Conservation (phyloP, 495 filamentous ascomycete genomes). For the Podospora comata region DNA sequence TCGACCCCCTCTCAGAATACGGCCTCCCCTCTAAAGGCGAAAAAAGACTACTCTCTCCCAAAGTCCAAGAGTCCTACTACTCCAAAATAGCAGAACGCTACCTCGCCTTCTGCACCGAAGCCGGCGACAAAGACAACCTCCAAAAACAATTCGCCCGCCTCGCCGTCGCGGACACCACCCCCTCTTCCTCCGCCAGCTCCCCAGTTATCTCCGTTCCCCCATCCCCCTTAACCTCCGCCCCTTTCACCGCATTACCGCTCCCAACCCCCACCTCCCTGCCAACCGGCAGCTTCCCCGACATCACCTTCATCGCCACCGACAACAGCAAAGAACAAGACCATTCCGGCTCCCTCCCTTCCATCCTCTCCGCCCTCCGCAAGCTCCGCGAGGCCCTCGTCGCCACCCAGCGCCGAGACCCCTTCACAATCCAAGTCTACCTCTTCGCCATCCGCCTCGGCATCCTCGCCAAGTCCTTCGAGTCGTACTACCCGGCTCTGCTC, state of each 20-base stretch:
- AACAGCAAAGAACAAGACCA: constrained; percentile 36
- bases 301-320: constrained; percentile 3
- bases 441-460: constrained; percentile 84
- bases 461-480: constrained; percentile 72
- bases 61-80: constrained; percentile 78
- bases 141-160: constrained; percentile 70
- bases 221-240: background rate
- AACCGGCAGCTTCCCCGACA: constrained; percentile 20
- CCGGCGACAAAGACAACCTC: constrained; percentile 63
- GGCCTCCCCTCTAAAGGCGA: constrained; percentile 90
- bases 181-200: constrained; percentile 9
- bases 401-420: constrained; percentile 62
- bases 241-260: background rate
- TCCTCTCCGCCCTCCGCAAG: constrained; percentile 77
- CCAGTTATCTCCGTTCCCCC: background rate
- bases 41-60: constrained; percentile 64
- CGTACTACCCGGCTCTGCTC: constrained; percentile 83
- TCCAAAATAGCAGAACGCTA: constrained; percentile 81
- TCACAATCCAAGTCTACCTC: constrained; percentile 65
- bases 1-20: constrained; percentile 71
- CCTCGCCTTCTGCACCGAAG: constrained; percentile 75
- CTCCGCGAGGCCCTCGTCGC: constrained; percentile 84
- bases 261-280: constrained; percentile 1
- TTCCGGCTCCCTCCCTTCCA: constrained; percentile 57
- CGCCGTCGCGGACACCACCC: constrained; percentile 34